These are phyloP conservation scores for Crithidia fasciculata DNA, from an alignment of 208 protist species.

Conservation along the genomic window DNA sequence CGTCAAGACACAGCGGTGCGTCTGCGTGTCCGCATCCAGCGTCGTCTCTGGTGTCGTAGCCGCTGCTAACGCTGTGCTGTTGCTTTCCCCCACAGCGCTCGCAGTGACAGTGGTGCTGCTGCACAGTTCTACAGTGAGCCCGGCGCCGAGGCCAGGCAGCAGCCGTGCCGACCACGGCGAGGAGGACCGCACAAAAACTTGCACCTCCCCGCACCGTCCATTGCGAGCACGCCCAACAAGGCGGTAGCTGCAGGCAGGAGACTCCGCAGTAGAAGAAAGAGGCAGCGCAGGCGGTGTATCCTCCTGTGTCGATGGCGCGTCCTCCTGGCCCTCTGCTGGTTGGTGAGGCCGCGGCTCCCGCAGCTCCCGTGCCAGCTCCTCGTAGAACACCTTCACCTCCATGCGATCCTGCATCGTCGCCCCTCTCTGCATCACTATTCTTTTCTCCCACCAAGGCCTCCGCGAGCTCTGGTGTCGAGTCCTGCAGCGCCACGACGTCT, in stretches of 20 bases:
- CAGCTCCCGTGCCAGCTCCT: slow-evolving; percentile 13
- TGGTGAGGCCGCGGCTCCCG: not conserved
- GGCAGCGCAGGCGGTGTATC: too few relatives aligned
- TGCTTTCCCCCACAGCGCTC: not conserved
- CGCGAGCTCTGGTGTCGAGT: slow-evolving; percentile 61
- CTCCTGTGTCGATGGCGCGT: too few relatives aligned
- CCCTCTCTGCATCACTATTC: not conserved
- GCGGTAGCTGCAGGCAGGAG: slow-evolving; percentile 35
- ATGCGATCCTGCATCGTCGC: not conserved
- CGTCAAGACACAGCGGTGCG: slow-evolving; percentile 46
- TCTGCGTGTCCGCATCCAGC: not conserved
- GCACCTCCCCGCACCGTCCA: slow-evolving; percentile 72
- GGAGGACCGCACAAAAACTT: slow-evolving; percentile 56
- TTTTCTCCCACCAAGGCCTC: slow-evolving; percentile 31
- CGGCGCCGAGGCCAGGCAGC: slow-evolving; percentile 43
- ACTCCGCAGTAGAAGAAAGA: not conserved
- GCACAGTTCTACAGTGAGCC: slow-evolving; percentile 63
- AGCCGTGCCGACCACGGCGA: slow-evolving; percentile 53
- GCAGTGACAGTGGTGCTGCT: not conserved
- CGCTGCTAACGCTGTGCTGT: not conserved
- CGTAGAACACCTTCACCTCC: slow-evolving; percentile 15
- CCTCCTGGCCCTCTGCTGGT: too few relatives aligned
- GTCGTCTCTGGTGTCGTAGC: not conserved
- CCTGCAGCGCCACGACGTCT: slow-evolving; percentile 85
- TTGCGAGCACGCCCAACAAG: slow-evolving; percentile 69